Base-by-base conservation (phyloP, 805 yeast species). In the Kluyveromyces lactis region DNA sequence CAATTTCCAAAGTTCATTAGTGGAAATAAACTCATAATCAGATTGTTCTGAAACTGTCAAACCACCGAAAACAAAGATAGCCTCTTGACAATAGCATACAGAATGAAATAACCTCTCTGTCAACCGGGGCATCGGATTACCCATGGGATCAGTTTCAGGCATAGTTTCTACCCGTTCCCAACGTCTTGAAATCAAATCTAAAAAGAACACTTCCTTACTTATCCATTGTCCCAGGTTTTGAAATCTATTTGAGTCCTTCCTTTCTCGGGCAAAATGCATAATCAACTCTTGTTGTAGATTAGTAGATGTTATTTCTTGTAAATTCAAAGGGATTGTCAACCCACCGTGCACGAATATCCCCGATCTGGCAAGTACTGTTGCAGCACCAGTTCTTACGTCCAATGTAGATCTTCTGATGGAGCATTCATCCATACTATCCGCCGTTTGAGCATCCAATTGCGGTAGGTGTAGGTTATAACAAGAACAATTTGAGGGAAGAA, bases 1-100 rank as follows among this genome's bases (percentile, higher is more conserved):
- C 47, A 79, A 75, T 48, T 71, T 71, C 90, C 92, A 84, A 18
- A 81, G 57, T 48, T 84, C 92, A 49, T 79, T 79, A 4, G 71
- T 55, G 0, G 84, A 75, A 10, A 56, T 52, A 12, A 71, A 45
- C 35, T 64, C 66, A 36, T 64, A 57, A 4, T 51, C 56, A 31
- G 56, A 54, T 26, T 58, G 56, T 21, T 62, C 58, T 32, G 66
- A 62, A 7, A 73, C 60, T 0, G 63, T 56, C 21, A 83, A 53
- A 1, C 94, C 94, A 21, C 94, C 92, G 52, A 71, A 76, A 2
- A 81, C 49, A 53, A 72, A 82, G 2, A 81, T 42, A 32, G 69
- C 66, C 33, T 73, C 69, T 26, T 70, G 72, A 39, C 67, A 58
- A 32, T 70, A 71, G 13, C 72, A 60, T 41, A 81, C 58, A 3